Evolutionary conservation across 768 basidiomycete genomes (phyloP).

Genomic region (Xerocomus spinulosus): DNA sequence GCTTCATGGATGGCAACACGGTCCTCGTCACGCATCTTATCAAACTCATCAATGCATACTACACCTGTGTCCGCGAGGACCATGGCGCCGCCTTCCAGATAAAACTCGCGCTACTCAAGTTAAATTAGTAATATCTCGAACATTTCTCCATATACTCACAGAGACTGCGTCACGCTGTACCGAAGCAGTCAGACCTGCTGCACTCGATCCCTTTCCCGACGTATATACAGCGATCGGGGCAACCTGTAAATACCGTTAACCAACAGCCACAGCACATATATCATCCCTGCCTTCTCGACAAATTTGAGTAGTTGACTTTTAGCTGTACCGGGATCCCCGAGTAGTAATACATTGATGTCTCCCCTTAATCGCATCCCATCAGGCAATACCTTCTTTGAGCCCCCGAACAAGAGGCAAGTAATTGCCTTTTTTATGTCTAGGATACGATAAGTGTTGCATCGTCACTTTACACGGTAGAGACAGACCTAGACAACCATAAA

Average conservation of each 20-base stretch:
- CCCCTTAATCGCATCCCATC: slow-evolving; percentile 97
- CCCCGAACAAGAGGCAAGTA: slow-evolving; percentile 92
- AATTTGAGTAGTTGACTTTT: slow-evolving; percentile 98
- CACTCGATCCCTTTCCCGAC: slow-evolving; percentile 96
- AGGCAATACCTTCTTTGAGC: slow-evolving; percentile 93
- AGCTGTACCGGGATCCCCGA: slow-evolving; percentile 98
- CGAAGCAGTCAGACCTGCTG: slow-evolving; percentile 95
- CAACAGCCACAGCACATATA: background rate
- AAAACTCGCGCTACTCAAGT: slow-evolving; percentile 81
- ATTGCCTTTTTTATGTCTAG: slow-evolving; percentile 99
- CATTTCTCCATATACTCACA: slow-evolving; percentile 42
- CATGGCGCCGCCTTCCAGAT: slow-evolving; percentile 99
- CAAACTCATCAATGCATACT: slow-evolving; percentile 99
- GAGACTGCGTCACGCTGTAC: slow-evolving; percentile 92
- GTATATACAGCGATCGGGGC: slow-evolving; percentile 98
- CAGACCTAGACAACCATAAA: slow-evolving; percentile 87
- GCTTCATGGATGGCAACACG: slow-evolving; percentile 99
- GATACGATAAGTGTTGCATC: slow-evolving; percentile 6
- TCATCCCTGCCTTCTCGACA: slow-evolving; percentile 74
- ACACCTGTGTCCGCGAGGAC: slow-evolving; percentile 97
- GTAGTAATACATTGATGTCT: slow-evolving; percentile 93
- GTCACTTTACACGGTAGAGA: background rate
- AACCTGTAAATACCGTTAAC: slow-evolving; percentile 46
- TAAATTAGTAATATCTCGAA: slow-evolving; percentile 1
- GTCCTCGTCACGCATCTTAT: slow-evolving; percentile 99